A percentile compares a stretch with the other conserved stretches of the same genome.
These are phyloP conservation scores for Fusarium buharicum DNA, from an alignment of 2,329 filamentous ascomycete genomes.

Conservation along the genomic window DNA sequence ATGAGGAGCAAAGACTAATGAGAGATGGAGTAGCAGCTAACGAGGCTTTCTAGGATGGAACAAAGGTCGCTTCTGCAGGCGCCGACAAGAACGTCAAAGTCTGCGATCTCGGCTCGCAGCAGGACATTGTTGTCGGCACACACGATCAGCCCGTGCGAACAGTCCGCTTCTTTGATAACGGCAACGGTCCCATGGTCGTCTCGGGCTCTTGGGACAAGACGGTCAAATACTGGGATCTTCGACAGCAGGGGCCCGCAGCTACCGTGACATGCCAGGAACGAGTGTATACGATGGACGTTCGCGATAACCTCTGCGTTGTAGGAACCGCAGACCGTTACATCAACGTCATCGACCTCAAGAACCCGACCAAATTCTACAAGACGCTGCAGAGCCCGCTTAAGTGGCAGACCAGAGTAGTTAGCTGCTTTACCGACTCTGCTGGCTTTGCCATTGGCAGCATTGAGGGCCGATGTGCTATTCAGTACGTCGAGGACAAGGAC, in stretches of 20 bases:
- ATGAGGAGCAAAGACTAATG: conserved; percentile 47
- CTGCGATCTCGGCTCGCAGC: conserved; percentile 78
- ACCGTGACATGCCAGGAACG: conserved; percentile 77
- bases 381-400: conserved; percentile 95
- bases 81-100: conserved; percentile 92
- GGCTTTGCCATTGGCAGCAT: conserved; percentile 97
- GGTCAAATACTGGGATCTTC: conserved; percentile 88
- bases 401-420: conserved; percentile 96
- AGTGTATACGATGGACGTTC: conserved; percentile 91
- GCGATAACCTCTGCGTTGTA: conserved; percentile 86
- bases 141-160: conserved; percentile 86
- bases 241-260: conserved; percentile 71
- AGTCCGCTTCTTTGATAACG: conserved; percentile 80
- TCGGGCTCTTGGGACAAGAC: conserved; percentile 95
- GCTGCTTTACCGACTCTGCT: conserved; percentile 90
- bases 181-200: conserved; percentile 81
- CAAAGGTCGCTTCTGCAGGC: conserved; percentile 85
- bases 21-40: conserved; percentile 9
- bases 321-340: conserved; percentile 96
- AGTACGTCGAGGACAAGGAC: conserved; percentile 98
- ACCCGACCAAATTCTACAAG: conserved; percentile 94
- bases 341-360: conserved; percentile 90
- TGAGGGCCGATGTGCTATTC: conserved; percentile 96
- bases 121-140: conserved; percentile 78
- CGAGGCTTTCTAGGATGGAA: conserved; percentile 75